phyloP scores from a whole-genome alignment of 345 rosid genomes.

The Gossypium arboreum region DNA sequence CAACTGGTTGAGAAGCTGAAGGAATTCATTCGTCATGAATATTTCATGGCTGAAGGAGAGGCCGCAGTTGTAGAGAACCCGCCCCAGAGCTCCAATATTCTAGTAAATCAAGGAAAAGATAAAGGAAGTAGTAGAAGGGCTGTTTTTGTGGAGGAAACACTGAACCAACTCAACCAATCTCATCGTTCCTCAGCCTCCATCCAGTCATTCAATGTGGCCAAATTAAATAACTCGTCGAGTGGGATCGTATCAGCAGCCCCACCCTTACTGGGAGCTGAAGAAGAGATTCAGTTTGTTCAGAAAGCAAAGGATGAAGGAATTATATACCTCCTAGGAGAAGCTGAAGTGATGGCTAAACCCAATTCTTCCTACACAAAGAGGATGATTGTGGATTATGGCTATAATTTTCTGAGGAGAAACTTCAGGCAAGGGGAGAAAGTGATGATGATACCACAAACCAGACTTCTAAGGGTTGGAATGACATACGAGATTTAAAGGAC shows the following conservation, averaged over 20 bases:
- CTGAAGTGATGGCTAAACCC: constrained; percentile 47
- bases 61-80: neutral
- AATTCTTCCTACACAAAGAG: constrained; percentile 55
- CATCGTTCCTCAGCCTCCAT: constrained; percentile 42
- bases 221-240: constrained; percentile 20
- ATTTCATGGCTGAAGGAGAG: constrained; percentile 34
- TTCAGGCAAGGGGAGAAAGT: constrained; percentile 53
- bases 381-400: constrained; percentile 50
- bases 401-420: constrained; percentile 58
- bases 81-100: constrained; percentile 11
- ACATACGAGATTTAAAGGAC: constrained; percentile 55
- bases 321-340: constrained; percentile 64
- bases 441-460: constrained; percentile 52
- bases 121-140: constrained; percentile 15
- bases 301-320: constrained; percentile 59
- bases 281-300: constrained; percentile 53
- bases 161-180: constrained; percentile 20
- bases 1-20: constrained; percentile 45
- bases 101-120: constrained; percentile 21
- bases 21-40: constrained; percentile 49
- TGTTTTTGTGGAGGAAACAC: constrained; percentile 35
- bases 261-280: constrained; percentile 28
- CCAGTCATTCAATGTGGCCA: constrained; percentile 20
- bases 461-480: constrained; percentile 78
- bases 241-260: constrained; percentile 11